Conservation (phyloP, 2,329 filamentous ascomycete genomes). For the Fonsecaea monophora region DNA sequence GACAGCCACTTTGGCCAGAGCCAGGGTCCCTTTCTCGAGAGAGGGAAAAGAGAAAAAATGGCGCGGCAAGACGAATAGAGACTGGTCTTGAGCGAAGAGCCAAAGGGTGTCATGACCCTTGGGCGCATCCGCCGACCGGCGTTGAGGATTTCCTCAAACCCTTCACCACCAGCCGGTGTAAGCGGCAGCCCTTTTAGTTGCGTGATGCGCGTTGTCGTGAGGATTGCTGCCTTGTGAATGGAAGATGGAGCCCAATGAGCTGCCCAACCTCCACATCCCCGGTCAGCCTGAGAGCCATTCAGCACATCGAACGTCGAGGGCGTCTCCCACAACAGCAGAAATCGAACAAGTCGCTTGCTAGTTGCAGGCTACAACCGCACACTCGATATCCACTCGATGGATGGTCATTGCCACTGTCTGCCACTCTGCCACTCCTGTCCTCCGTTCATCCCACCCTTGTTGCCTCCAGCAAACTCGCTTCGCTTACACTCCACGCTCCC, state of each 20-base stretch:
- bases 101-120: background rate
- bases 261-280: constrained; percentile 26
- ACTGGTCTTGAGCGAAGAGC: background rate
- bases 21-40: background rate
- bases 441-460: constrained; percentile 11
- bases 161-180: constrained; percentile 4
- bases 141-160: constrained; percentile 5
- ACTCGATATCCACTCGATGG: constrained; percentile 20
- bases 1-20: constrained; percentile 2
- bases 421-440: constrained; percentile 5
- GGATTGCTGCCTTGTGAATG: constrained; percentile 30
- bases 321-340: background rate
- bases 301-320: background rate
- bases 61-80: constrained; percentile 3
- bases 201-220: constrained; percentile 33
- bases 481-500: constrained; percentile 4
- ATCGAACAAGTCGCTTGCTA: constrained; percentile 4
- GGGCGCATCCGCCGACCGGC: constrained; percentile 11
- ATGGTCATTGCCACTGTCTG: constrained; percentile 16
- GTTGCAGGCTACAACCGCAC: constrained; percentile 22
- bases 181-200: constrained; percentile 30
- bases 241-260: constrained; percentile 33
- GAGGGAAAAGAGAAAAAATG: background rate
- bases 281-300: background rate
- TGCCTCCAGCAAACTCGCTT: constrained; percentile 5